Base-by-base conservation (phyloP, 176 grass and related monocot species). In the Alloteropsis semialata region DNA sequence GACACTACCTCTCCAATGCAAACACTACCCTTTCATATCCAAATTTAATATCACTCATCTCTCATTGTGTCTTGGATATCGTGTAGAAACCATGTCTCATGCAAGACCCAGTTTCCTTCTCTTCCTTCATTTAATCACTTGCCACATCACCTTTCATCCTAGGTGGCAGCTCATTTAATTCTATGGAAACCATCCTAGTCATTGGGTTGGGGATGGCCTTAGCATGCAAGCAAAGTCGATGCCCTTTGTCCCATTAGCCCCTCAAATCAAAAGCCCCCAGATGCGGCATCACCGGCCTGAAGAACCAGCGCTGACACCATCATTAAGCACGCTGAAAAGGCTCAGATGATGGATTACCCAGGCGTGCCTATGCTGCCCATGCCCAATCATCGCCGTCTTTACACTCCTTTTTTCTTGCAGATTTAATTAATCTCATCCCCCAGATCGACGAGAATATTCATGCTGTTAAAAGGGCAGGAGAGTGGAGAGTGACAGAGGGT, bases 331-430 rank as follows among this genome's bases (percentile, higher is more conserved):
- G 69, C 46, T 32, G 44, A 32, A 32, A 72, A 32, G 25, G 41
- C 17, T 3, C 39, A 51, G 41, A 69, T 85, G 37, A 65, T 83
- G 74, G n/a, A 66, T 85, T 77, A 50, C 75, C 69, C 22, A 55
- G 75, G 76, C 87, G 59, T 84, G 87, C 81, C 32, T 62, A 16
- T 28, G 29, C 19, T 25, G 36, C 45, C 39, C 79, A 25, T 29
- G 24, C 63, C 42, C 70, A 76, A 85, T 85, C 38, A 80, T 89
- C 69, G 25, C 59, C 12, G 32, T 30, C 28, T 64, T 72, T 72
- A 34, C 33, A 2, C 33, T 21, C 25, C 30, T 29, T 53, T 32
- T 54, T 56, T n/a, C n/a, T n/a, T n/a, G n/a, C n/a, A 55, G 32
- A 29, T 11, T 65, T 5, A 12, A 29, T 11, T 65, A 8, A 12